Evolutionary conservation across 768 basidiomycete genomes (phyloP), one percentile per base, ranked within the genome.

Genomic region (Porpolomopsis calyptriformis): DNA sequence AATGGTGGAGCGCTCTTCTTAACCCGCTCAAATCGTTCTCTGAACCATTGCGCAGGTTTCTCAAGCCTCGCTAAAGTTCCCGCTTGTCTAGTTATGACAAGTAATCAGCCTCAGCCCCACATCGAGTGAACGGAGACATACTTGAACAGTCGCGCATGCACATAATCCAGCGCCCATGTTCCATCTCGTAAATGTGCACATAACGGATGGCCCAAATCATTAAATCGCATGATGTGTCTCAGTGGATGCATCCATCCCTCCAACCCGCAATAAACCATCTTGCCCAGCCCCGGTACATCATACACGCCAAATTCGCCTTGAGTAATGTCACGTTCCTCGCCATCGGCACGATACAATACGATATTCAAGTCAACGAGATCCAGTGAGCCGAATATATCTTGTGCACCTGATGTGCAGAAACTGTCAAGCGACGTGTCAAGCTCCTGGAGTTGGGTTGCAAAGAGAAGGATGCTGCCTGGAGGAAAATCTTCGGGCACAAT

Each of bases 171-270:
- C 10, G 94, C 85, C 96, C 96, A 98, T 12, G 72, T 72, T 5
- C 96, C 96, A 23, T 83, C 73, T 49, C 96, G 76, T 47, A 98
- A 63, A 63, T 98, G 89, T 2, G 69, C 81, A 55, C 90, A 94
- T 3, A 99, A 70, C 1, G 90, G 76, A 61, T 98, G 92, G 0
- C 96, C 96, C 2, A 98, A 73, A 59, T 99, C 92, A 61, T 98
- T 98, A 57, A 80, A 75, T 52, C 72, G 71, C 78, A 92, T 92
- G 60, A 98, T 79, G 53, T 78, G 78, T 31, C 78, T 73, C 45
- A 98, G 67, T 0, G 81, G 81, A 53, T 82, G 77, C 91, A 99
- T 97, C 91, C 93, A 99, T 1, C 96, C 96, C 57, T 98, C 90
- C 42, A 98, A 62, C 14, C 96, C 96, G 56, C 93, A 97, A 63